Evolutionary conservation across 179 eudicot genomes (phyloP).

Genomic region (Beta corolliflora): DNA sequence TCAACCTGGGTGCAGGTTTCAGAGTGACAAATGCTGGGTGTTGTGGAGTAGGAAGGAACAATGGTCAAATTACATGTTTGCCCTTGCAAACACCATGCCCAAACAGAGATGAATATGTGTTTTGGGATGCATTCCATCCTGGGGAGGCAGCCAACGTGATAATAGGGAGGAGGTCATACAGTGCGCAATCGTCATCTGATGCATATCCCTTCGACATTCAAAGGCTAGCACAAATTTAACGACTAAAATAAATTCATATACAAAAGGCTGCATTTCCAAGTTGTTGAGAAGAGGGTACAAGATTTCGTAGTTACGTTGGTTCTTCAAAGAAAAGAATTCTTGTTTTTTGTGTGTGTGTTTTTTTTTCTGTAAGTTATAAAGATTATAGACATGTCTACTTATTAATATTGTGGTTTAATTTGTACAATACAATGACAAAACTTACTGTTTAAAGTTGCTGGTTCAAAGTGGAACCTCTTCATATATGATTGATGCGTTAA

Average conservation of each 20-base stretch:
- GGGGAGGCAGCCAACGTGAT: slow-evolving; percentile 41
- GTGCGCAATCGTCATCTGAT: slow-evolving; percentile 26
- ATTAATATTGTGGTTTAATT: background rate
- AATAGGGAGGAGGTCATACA: slow-evolving; percentile 37
- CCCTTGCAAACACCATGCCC: slow-evolving; percentile 35
- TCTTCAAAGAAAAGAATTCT: background rate
- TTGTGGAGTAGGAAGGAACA: slow-evolving; percentile 42
- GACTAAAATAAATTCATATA: background rate
- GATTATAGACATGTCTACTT: background rate
- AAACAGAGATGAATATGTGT: slow-evolving; percentile 30
- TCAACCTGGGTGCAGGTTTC: slow-evolving; percentile 28
- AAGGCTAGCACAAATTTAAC: slow-evolving; percentile 32
- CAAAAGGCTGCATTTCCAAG: background rate
- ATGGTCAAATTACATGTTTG: slow-evolving; percentile 39
- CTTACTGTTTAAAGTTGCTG: background rate
- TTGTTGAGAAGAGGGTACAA: background rate
- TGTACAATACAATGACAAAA: slow-evolving; percentile 2
- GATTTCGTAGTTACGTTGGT: background rate
- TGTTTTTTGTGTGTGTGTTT: background rate
- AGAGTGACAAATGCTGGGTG: slow-evolving; percentile 37
- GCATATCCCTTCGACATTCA: slow-evolving; percentile 40
- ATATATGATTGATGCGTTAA: background rate
- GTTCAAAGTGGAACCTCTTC: slow-evolving; percentile 4
- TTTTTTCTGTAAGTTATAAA: background rate
- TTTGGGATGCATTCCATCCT: slow-evolving; percentile 48